These are phyloP conservation scores for Starmerella ratchasimensis DNA, from an alignment of 805 yeast species.

Conservation along the genomic window DNA sequence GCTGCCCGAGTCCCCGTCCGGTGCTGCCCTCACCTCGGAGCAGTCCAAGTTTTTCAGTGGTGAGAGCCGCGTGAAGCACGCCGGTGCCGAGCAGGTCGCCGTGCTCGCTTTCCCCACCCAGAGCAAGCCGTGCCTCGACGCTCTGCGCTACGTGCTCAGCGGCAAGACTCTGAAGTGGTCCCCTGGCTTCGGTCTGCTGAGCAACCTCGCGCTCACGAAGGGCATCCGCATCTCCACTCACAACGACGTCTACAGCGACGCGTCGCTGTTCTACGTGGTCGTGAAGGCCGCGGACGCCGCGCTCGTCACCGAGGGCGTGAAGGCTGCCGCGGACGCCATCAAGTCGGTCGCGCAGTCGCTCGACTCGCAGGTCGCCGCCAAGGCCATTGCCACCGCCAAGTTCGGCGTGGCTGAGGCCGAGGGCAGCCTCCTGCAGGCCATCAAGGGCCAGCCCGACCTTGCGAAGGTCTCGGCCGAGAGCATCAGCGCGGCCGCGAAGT, in stretches of 20 bases:
- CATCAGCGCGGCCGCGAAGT: slow-evolving; percentile 26
- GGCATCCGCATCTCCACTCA: slow-evolving; percentile 34
- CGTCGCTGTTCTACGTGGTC: slow-evolving; percentile 63
- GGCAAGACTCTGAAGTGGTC: slow-evolving; percentile 40
- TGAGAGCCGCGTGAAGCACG: slow-evolving; percentile 45
- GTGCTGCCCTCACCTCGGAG: slow-evolving; percentile 35
- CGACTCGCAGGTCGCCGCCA: slow-evolving; percentile 30
- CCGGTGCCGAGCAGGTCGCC: slow-evolving; percentile 50
- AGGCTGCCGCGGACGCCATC: slow-evolving; percentile 26
- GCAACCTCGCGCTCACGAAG: slow-evolving; percentile 26
- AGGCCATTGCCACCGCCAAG: slow-evolving; percentile 43
- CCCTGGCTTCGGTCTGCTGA: slow-evolving; percentile 37
- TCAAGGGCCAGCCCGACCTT: slow-evolving; percentile 32
- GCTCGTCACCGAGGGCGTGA: slow-evolving; percentile 46
- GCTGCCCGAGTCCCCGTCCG: slow-evolving; percentile 39
- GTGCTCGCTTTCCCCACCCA: slow-evolving; percentile 67
- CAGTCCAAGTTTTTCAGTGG: slow-evolving; percentile 43
- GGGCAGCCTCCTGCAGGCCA: slow-evolving; percentile 28
- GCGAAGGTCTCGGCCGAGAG: slow-evolving; percentile 23
- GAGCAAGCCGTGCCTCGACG: slow-evolving; percentile 50
- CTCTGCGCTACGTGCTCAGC: slow-evolving; percentile 56
- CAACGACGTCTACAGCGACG: slow-evolving; percentile 56
- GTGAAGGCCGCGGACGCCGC: slow-evolving; percentile 48
- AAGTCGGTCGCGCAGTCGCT: slow-evolving; percentile 23
- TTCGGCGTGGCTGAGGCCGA: slow-evolving; percentile 41